Evolutionary conservation across 1,139 yeast genomes (phyloP).

Genomic region (Chernovozyma sophiae-reginae): DNA sequence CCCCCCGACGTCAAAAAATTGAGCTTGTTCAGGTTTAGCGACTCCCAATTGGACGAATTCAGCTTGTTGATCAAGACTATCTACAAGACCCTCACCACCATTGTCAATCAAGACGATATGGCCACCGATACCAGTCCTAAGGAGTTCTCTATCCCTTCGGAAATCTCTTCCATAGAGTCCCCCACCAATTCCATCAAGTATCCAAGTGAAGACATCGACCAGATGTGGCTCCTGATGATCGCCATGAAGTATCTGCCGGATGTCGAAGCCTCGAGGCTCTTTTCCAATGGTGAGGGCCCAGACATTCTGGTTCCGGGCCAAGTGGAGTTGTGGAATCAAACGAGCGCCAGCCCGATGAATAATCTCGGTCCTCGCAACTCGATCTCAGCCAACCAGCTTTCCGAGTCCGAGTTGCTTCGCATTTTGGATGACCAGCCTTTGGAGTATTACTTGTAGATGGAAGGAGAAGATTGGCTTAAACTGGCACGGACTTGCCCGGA

Average conservation of each 20-base stretch:
- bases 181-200: constrained; percentile 1
- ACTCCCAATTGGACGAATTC: constrained; percentile 16
- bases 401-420: too few species aligned
- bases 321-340: too few species aligned
- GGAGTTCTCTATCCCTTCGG: constrained; percentile 4
- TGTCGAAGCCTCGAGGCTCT: too few species aligned
- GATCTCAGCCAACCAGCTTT: too few species aligned
- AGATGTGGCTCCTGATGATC: constrained; percentile 27
- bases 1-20: constrained; percentile 6
- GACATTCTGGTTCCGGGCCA: too few species aligned
- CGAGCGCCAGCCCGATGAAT: too few species aligned
- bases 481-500: too few species aligned
- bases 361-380: too few species aligned
- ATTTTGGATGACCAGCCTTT: too few species aligned
- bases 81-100: constrained; percentile 8
- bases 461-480: too few species aligned
- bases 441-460: too few species aligned
- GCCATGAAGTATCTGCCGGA: constrained; percentile 17
- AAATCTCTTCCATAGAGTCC: constrained; percentile 1
- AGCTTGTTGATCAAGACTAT: constrained; percentile 9
- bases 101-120: constrained; percentile 10
- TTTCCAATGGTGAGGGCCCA: too few species aligned
- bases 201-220: constrained; percentile 19
- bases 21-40: constrained; percentile 11
- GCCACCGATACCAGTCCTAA: constrained; percentile 1